phyloP scores from a whole-genome alignment of 2,329 filamentous ascomycete species.

The Stemphylium beticola region DNA sequence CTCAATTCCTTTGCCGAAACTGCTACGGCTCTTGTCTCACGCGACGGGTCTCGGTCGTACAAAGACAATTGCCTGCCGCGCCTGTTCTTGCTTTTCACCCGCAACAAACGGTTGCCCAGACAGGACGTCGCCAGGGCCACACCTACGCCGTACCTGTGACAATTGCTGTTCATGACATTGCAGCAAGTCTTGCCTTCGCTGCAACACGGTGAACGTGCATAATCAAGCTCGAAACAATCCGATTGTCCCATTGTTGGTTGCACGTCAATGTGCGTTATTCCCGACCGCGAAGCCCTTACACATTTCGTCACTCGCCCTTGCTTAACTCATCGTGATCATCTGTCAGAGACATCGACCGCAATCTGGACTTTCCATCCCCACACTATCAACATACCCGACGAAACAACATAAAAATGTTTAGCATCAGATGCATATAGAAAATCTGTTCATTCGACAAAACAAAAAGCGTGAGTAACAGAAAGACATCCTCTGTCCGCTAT shows the following conservation, averaged over 20 bases:
- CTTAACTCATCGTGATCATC: conserved; percentile 2
- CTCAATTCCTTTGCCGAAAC: conserved; percentile 14
- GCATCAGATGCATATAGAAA: not conserved
- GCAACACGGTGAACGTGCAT: not conserved
- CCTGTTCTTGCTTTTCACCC: conserved; percentile 5
- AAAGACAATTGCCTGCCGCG: conserved; percentile 8
- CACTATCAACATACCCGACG: not conserved
- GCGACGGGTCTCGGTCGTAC: conserved; percentile 4
- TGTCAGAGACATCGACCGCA: not conserved
- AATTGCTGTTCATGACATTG: not conserved
- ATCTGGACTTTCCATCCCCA: not conserved
- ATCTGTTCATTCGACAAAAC: conserved; percentile 6
- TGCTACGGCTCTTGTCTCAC: conserved; percentile 15
- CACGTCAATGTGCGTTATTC: not conserved
- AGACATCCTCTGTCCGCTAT: conserved; percentile 3
- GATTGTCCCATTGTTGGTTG: not conserved
- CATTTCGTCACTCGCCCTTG: not conserved
- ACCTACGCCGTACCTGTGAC: not conserved
- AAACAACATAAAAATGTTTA: not conserved
- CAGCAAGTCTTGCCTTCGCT: not conserved
- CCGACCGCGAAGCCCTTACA: conserved; percentile 8
- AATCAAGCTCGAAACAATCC: not conserved
- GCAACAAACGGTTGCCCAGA: conserved; percentile 8
- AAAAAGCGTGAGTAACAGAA: not conserved
- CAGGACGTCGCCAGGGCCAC: not conserved